Conservation (phyloP, 768 basidiomycete species). For the Agrocybe chaxingu region DNA sequence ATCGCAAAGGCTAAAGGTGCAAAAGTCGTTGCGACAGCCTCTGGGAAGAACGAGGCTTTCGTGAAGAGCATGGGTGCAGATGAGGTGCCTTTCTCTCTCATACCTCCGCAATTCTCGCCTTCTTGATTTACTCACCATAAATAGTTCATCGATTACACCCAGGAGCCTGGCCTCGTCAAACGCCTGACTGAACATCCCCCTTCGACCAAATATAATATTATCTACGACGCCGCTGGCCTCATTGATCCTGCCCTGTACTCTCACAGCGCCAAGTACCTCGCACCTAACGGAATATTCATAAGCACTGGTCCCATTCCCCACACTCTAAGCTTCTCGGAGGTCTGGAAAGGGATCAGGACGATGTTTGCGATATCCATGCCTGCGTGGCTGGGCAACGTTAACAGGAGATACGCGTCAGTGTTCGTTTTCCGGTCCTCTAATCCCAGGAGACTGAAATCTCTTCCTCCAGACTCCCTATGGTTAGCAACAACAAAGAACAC, state of each 20-base stretch:
- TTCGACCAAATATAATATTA: slow-evolving; percentile 48
- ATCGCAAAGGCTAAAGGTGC: slow-evolving; percentile 64
- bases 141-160: slow-evolving; percentile 63
- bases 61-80: slow-evolving; percentile 63
- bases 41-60: slow-evolving; percentile 52
- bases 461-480: slow-evolving; percentile 26
- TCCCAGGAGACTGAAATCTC: not conserved
- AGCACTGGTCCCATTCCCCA: slow-evolving; percentile 47
- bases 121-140: not conserved
- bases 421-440: not conserved
- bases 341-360: slow-evolving; percentile 28
- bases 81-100: slow-evolving; percentile 36
- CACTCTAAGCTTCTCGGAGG: slow-evolving; percentile 24
- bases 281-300: slow-evolving; percentile 49
- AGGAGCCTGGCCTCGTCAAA: slow-evolving; percentile 39
- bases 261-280: slow-evolving; percentile 49
- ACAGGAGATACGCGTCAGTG: slow-evolving; percentile 44
- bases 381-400: slow-evolving; percentile 49
- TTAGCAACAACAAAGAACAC: slow-evolving; percentile 26
- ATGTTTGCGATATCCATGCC: slow-evolving; percentile 38
- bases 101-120: not conserved
- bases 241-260: slow-evolving; percentile 48
- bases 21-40: slow-evolving; percentile 56
- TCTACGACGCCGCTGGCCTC: slow-evolving; percentile 58
- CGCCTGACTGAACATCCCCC: slow-evolving; percentile 44